Conservation (phyloP, 2,329 filamentous ascomycete genomes). For the Whalleya microplaca region DNA sequence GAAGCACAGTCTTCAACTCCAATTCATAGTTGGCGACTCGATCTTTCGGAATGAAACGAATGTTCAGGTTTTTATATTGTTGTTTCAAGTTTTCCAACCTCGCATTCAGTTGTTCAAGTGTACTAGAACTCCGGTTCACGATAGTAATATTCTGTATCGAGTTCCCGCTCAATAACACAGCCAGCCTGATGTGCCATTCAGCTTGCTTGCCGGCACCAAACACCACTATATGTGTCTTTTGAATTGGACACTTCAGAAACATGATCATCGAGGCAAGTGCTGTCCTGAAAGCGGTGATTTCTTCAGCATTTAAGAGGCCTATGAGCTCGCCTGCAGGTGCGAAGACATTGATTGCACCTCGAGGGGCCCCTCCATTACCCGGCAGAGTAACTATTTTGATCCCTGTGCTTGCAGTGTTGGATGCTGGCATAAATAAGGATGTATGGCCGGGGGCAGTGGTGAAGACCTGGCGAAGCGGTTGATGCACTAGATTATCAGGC, state of each 20-base stretch:
- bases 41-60: constrained; percentile 34
- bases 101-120: constrained; percentile 49
- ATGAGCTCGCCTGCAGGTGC: constrained; percentile 35
- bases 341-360: constrained; percentile 13
- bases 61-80: constrained; percentile 44
- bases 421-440: constrained; percentile 8
- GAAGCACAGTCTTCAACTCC: constrained; percentile 58
- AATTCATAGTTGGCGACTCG: constrained; percentile 6
- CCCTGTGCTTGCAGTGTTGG: constrained; percentile 2
- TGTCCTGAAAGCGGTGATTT: constrained; percentile 71
- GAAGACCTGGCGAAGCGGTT: constrained; percentile 3
- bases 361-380: constrained; percentile 38
- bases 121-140: not conserved
- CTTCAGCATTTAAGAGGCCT: constrained; percentile 68
- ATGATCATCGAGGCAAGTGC: constrained; percentile 66
- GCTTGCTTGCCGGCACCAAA: constrained; percentile 74
- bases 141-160: constrained; percentile 31
- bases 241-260: constrained; percentile 52
- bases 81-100: constrained; percentile 24
- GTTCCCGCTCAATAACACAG: constrained; percentile 53
- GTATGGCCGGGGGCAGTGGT: constrained; percentile 1
- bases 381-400: constrained; percentile 8
- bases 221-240: constrained; percentile 52
- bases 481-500: not conserved
- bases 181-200: constrained; percentile 71